Evolutionary conservation across 1,284 basidiomycete species (phyloP).

Genomic region (Neonothopanus nambi): DNA sequence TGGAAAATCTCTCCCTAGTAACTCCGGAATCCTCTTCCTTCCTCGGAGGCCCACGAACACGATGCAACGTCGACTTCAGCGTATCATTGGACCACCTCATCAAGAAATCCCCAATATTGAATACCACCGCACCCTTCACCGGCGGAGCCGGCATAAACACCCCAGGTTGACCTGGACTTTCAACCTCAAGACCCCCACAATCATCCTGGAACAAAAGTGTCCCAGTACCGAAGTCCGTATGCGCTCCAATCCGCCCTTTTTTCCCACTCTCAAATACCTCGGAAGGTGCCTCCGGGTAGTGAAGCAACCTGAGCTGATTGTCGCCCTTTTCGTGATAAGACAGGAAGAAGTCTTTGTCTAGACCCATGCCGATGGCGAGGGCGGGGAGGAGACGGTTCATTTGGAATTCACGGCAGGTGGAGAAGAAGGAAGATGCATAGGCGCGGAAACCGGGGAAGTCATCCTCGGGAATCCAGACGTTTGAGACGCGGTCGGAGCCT

Average conservation of each 20-base stretch:
- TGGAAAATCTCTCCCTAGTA: slow-evolving; percentile 53
- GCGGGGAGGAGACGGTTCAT: slow-evolving; percentile 44
- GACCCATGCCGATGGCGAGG: slow-evolving; percentile 49
- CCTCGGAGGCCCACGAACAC: slow-evolving; percentile 50
- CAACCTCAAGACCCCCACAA: slow-evolving; percentile 61
- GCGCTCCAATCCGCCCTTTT: slow-evolving; percentile 16
- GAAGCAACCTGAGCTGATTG: slow-evolving; percentile 59
- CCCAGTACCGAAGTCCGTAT: slow-evolving; percentile 52
- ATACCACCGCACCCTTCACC: slow-evolving; percentile 51
- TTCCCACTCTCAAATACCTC: slow-evolving; percentile 14
- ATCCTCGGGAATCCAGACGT: slow-evolving; percentile 60
- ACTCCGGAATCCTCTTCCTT: slow-evolving; percentile 30
- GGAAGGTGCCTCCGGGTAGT: slow-evolving; percentile 47
- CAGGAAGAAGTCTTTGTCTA: slow-evolving; percentile 49
- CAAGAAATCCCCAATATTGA: slow-evolving; percentile 64
- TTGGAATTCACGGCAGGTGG: slow-evolving; percentile 46
- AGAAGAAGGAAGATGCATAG: slow-evolving; percentile 51
- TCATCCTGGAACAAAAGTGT: slow-evolving; percentile 62
- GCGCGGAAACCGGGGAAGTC: slow-evolving; percentile 56
- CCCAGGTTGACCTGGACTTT: slow-evolving; percentile 49
- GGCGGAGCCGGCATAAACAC: slow-evolving; percentile 51
- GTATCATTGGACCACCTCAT: slow-evolving; percentile 46
- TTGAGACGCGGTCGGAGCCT: slow-evolving; percentile 45
- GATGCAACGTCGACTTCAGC: slow-evolving; percentile 60
- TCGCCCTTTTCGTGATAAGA: slow-evolving; percentile 45